Conservation (phyloP, 2,329 filamentous ascomycete genomes). For the Hypoxylon sp. region DNA sequence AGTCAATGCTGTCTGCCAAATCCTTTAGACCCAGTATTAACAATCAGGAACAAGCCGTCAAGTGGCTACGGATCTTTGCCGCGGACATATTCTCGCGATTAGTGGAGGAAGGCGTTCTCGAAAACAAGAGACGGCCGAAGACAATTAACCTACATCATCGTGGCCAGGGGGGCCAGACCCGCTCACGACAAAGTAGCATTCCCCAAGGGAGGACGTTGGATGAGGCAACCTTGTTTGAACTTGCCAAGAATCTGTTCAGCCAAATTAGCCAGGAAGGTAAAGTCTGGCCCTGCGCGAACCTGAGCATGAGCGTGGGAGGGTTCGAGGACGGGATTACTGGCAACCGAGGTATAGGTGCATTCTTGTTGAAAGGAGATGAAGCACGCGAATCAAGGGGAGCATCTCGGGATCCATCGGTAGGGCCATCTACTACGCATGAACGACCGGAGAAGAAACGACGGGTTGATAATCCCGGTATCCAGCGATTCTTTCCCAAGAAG, state of each 20-base stretch:
- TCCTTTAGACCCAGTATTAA: conserved; percentile 90
- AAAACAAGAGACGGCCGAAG: conserved; percentile 88
- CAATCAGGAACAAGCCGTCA: conserved; percentile 80
- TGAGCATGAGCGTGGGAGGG: conserved; percentile 89
- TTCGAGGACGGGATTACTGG: conserved; percentile 90
- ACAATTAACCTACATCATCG: conserved; percentile 89
- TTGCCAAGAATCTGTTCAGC: conserved; percentile 81
- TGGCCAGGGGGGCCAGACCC: conserved; percentile 75
- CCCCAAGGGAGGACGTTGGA: conserved; percentile 81
- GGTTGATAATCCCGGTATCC: conserved; percentile 66
- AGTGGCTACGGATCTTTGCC: conserved; percentile 92
- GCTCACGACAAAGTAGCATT: conserved; percentile 82
- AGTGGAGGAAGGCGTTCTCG: conserved; percentile 89
- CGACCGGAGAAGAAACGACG: conserved; percentile 62
- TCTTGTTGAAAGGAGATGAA: conserved; percentile 83
- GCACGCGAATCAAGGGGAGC: conserved; percentile 67
- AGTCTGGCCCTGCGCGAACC: conserved; percentile 92
- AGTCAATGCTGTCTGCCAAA: conserved; percentile 97
- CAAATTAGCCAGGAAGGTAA: conserved; percentile 84
- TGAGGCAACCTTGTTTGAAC: conserved; percentile 78
- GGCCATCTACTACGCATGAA: conserved; percentile 52
- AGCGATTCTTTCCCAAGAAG: conserved; percentile 69
- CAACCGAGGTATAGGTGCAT: conserved; percentile 88
- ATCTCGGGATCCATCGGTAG: conserved; percentile 48
- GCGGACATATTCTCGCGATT: conserved; percentile 92